Conservation (phyloP, 2,329 filamentous ascomycete species). For the Alternaria triticimaculans region DNA sequence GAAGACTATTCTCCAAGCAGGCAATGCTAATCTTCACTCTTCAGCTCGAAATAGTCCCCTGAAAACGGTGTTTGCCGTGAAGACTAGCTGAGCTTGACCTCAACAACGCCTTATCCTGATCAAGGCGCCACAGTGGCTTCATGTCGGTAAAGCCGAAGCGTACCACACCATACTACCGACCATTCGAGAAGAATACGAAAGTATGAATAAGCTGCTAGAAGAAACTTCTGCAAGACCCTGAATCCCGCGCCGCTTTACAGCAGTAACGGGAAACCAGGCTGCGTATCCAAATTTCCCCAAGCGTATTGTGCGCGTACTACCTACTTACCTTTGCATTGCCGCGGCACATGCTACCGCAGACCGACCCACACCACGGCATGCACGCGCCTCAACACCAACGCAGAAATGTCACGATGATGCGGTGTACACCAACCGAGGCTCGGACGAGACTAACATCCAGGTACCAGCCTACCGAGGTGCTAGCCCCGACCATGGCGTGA, state of each 20-base stretch:
- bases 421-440: slow-evolving; percentile 3
- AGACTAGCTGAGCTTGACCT: not conserved
- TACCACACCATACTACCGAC: not conserved
- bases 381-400: slow-evolving; percentile 8
- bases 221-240: not conserved
- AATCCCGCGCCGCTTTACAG: not conserved
- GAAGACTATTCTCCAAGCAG: not conserved
- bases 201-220: not conserved
- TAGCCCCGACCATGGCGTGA: not conserved
- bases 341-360: not conserved
- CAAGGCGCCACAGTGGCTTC: not conserved
- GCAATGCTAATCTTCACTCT: not conserved
- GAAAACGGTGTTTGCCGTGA: not conserved
- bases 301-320: not conserved
- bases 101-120: not conserved
- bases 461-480: not conserved
- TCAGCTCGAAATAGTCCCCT: not conserved
- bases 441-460: slow-evolving; percentile 2
- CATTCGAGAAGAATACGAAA: not conserved
- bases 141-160: not conserved
- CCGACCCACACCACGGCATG: not conserved
- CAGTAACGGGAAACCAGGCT: not conserved
- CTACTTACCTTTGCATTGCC: not conserved
- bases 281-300: not conserved
- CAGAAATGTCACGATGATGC: slow-evolving; percentile 4